These are phyloP conservation scores for Mortierella sp. DNA, from an alignment of 371 early-diverging fungal species.

Conservation along the genomic window DNA sequence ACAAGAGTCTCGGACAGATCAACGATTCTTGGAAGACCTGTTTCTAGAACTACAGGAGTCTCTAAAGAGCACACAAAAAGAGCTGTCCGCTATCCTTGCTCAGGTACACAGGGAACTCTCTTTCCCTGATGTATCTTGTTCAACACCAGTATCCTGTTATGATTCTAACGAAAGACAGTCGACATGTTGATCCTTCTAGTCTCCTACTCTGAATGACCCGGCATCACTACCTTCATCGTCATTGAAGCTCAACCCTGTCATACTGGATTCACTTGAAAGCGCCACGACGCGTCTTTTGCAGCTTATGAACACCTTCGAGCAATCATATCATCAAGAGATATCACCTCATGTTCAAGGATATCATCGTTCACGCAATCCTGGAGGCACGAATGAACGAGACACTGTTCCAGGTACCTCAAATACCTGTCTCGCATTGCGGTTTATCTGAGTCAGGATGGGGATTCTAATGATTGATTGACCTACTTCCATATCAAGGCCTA, in stretches of 20 bases:
- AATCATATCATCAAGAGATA: neutral
- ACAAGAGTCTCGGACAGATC: no score
- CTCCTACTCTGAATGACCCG: neutral
- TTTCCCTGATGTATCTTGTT: no score
- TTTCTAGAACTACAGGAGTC: no score
- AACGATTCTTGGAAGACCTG: no score
- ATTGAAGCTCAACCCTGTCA: neutral
- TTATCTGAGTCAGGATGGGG: no score
- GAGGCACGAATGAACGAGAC: neutral
- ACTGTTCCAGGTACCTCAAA: constrained; percentile 12
- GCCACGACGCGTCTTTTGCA: neutral
- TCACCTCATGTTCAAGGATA: neutral
- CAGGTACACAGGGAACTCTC: no score
- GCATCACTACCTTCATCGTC: neutral
- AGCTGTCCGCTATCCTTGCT: no score
- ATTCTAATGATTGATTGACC: no score
- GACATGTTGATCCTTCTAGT: neutral
- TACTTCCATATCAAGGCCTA: no score
- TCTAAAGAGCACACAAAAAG: no score
- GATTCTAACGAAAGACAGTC: no score
- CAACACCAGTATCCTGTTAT: no score
- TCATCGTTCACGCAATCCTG: neutral
- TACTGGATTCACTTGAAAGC: neutral
- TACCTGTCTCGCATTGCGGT: neutral
- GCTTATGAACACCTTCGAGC: constrained; percentile 2